Conservation (phyloP, 1,139 yeast genomes). For the Suhomyces bolitotheri region DNA sequence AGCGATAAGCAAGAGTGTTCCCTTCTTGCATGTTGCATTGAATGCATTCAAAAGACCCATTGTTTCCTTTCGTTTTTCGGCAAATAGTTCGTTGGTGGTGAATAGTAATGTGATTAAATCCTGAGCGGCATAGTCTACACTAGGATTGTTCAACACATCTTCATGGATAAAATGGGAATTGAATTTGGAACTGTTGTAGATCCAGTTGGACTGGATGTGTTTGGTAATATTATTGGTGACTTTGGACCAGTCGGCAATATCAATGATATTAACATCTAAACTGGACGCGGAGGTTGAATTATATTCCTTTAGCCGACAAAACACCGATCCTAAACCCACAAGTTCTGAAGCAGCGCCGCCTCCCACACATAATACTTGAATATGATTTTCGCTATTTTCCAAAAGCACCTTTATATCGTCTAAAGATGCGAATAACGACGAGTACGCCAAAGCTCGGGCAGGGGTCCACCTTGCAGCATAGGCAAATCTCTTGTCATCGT, state of each 20-base stretch:
- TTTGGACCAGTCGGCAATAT: conserved; percentile 74
- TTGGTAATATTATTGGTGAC: conserved; percentile 48
- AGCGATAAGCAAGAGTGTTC: conserved; percentile 63
- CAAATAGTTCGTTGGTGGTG: conserved; percentile 84
- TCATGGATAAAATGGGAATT: conserved; percentile 47
- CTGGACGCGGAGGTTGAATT: conserved; percentile 33
- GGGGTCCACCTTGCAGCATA: conserved; percentile 88
- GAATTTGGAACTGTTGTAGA: conserved; percentile 41
- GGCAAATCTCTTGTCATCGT: conserved; percentile 65
- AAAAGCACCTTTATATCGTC: conserved; percentile 42
- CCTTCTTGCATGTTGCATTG: conserved; percentile 49
- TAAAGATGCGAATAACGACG: conserved; percentile 60
- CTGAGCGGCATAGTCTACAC: conserved; percentile 18
- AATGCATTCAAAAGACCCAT: conserved; percentile 57
- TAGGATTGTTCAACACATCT: conserved; percentile 43
- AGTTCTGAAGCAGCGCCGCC: conserved; percentile 92
- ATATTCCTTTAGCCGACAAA: conserved; percentile 48
- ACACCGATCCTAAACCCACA: conserved; percentile 65
- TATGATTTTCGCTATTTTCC: conserved; percentile 27
- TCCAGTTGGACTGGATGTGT: conserved; percentile 53
- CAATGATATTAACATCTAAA: conserved; percentile 57
- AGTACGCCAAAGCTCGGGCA: conserved; percentile 71
- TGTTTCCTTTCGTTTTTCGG: conserved; percentile 63
- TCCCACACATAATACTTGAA: conserved; percentile 64
- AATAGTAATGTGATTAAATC: conserved; percentile 69